Evolutionary conservation across 139 green algal species (phyloP).

Genomic region (Closterium sp.): DNA sequence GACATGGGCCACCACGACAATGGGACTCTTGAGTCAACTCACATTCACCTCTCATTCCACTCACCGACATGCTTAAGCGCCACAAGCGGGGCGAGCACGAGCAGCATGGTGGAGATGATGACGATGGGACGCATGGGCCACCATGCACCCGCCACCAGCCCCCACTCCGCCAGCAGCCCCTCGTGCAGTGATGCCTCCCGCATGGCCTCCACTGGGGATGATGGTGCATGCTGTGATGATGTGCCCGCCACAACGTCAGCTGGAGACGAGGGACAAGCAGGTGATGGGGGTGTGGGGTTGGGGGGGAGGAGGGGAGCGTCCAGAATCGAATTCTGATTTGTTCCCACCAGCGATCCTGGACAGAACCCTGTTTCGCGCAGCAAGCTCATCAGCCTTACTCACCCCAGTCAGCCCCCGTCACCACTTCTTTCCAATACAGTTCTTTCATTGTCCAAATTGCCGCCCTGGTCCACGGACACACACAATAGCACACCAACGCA

Average conservation of each 20-base stretch:
- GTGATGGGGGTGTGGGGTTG: too few species aligned
- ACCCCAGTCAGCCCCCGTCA: not conserved
- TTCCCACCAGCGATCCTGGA: not conserved
- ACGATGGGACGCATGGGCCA: conserved; percentile 1
- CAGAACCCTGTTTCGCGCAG: not conserved
- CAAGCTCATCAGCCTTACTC: not conserved
- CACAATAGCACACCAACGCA: not conserved
- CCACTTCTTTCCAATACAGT: not conserved
- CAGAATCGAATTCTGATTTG: not conserved
- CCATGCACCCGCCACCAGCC: not conserved
- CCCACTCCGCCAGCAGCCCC: conserved; percentile 29
- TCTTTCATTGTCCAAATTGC: not conserved
- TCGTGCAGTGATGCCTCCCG: not conserved
- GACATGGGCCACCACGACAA: not conserved
- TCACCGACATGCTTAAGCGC: not conserved
- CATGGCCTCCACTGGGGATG: not conserved
- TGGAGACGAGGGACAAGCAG: not conserved
- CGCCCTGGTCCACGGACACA: not conserved
- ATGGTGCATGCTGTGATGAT: not conserved
- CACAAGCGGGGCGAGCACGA: not conserved
- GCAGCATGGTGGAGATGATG: not conserved
- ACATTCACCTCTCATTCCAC: too few species aligned
- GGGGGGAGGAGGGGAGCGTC: too few species aligned
- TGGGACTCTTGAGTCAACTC: not conserved
- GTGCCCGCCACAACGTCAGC: conserved; percentile 14